Conservation (phyloP, 1,284 basidiomycete species). For the Apiotrichum mycotoxinovorans region DNA sequence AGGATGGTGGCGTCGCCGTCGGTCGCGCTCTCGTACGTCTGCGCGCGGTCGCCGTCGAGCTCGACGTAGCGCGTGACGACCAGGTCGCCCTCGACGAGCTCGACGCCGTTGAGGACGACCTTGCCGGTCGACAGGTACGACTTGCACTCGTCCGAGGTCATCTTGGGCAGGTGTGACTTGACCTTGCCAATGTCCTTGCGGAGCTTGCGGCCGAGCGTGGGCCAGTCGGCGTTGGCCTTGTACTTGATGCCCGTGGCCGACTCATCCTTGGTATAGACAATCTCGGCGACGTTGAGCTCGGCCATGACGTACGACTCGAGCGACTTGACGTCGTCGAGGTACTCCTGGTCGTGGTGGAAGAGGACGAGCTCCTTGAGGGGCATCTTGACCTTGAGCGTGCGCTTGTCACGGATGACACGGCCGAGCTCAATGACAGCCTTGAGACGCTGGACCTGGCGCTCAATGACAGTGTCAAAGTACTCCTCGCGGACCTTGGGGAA, state of each 20-base stretch:
- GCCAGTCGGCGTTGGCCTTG: constrained; percentile 90
- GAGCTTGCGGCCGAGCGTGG: constrained; percentile 88
- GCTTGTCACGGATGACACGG: constrained; percentile 82
- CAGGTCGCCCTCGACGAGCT: constrained; percentile 83
- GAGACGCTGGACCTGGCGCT: constrained; percentile 91
- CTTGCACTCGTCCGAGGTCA: constrained; percentile 81
- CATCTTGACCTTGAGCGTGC: constrained; percentile 77
- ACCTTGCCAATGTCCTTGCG: constrained; percentile 90
- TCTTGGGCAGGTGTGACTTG: constrained; percentile 76
- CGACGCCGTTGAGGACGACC: constrained; percentile 83
- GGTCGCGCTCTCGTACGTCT: constrained; percentile 75
- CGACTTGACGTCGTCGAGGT: constrained; percentile 79
- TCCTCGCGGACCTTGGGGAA: constrained; percentile 93
- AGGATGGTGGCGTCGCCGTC: constrained; percentile 94
- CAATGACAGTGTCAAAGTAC: constrained; percentile 94
- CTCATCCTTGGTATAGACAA: constrained; percentile 88
- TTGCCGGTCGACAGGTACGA: constrained; percentile 70
- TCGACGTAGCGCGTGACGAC: constrained; percentile 89
- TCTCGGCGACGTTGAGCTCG: constrained; percentile 90
- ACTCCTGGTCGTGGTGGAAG: constrained; percentile 84
- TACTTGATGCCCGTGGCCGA: constrained; percentile 81
- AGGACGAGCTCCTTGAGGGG: constrained; percentile 90
- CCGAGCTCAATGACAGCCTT: constrained; percentile 91
- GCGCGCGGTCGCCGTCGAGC: constrained; percentile 48
- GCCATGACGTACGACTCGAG: constrained; percentile 87